Evolutionary conservation across 2,329 filamentous ascomycete species (phyloP), one percentile per base, ranked within the genome.

Genomic region (Chrysosphaeria jannelii): DNA sequence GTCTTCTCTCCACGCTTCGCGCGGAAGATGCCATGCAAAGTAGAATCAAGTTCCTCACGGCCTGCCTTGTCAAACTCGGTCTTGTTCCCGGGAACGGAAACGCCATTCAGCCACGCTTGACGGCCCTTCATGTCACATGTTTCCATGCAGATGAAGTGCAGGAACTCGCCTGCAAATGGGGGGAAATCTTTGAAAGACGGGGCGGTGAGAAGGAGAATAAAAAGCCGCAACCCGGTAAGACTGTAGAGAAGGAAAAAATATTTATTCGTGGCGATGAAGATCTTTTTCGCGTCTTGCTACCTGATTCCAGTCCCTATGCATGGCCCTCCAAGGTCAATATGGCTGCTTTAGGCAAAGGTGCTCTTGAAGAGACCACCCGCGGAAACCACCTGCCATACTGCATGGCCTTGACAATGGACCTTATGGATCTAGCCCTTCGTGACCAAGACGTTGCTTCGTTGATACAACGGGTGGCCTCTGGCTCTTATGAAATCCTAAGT

Each of bases 261-360:
- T 64, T 66, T 35, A 66, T 93, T 37, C 66, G 63, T 34, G 76
- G 63, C 27, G 74, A 79, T 31, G 67, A 70, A 29, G 81, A 93
- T 35, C 69, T 60, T 0, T 93, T 93, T 38, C 61, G 64, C 25
- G 47, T 91, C 16, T 60, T 79, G 34, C 70, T 63, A 21, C 53
- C 61, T 5, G 51, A 55, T 8, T 62, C 60, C 1, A 26, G 23
- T 22, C 14, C 13, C 2, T 13, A 19, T 5, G 26, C 23, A 8
- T 31, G 29, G 28, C 27, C 27, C 3, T 13, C 23, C 10, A 22
- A 26, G 8, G 22, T 25, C 17, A 30, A 29, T 10, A 17, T 25
- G 5, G 20, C 26, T 1, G 19, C 21, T 8, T 11, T 18, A 10
- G 16, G 6, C 20, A 17, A 17, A 9, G 23, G 16, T 1, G 20